These are phyloP conservation scores for Leccinum angustisporum DNA, from an alignment of 1,284 basidiomycete species.

Conservation along the genomic window DNA sequence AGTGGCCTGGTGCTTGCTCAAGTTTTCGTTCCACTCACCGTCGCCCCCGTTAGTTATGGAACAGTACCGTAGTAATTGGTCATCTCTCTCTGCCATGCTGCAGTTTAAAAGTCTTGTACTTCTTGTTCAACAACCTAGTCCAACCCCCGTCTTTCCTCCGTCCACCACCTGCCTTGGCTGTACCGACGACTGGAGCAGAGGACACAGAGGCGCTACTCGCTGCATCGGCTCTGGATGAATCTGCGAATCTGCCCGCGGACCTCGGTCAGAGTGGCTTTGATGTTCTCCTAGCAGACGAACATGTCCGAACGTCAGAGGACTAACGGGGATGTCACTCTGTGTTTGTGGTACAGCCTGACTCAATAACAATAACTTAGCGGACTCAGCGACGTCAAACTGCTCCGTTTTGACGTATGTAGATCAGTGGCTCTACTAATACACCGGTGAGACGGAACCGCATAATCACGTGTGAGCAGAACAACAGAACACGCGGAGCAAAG, in stretches of 20 bases:
- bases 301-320: constrained; percentile 32
- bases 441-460: constrained; percentile 16
- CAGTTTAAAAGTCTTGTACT: constrained; percentile 42
- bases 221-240: constrained; percentile 61
- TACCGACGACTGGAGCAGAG: constrained; percentile 40
- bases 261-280: constrained; percentile 71
- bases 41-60: constrained; percentile 46
- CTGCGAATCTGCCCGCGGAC: constrained; percentile 71
- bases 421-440: neutral
- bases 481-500: neutral
- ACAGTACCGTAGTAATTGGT: constrained; percentile 42
- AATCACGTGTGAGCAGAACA: neutral
- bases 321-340: constrained; percentile 4
- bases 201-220: constrained; percentile 51
- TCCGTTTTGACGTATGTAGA: neutral
- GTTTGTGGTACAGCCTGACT: neutral
- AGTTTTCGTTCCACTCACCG: constrained; percentile 11
- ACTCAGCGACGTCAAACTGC: neutral
- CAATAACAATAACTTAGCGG: neutral
- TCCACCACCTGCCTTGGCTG: constrained; percentile 32
- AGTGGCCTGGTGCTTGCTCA: constrained; percentile 34
- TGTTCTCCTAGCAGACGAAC: constrained; percentile 58
- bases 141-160: constrained; percentile 59
- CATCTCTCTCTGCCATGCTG: neutral
- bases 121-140: constrained; percentile 79